Evolutionary conservation across 23 red algal species (phyloP).

Genomic region (Gracilaria vermiculophylla): DNA sequence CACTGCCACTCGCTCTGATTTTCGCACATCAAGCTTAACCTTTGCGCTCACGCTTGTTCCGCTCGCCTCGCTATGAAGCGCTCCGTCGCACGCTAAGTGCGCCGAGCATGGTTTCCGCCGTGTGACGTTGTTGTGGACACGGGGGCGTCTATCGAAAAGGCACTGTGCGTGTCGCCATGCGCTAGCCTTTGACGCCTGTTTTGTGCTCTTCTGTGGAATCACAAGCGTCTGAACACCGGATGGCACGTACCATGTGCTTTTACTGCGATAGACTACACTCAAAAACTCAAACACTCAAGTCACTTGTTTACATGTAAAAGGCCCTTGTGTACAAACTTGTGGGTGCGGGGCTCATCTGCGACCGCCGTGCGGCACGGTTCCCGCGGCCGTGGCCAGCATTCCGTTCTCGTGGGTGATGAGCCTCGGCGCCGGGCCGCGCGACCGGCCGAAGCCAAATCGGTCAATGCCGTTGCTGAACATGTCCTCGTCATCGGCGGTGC

Average conservation of each 20-base stretch:
- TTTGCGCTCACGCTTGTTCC: too few species aligned
- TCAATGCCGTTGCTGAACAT: constrained; percentile 76
- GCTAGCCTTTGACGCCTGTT: too few species aligned
- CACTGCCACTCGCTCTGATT: too few species aligned
- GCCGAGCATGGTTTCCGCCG: too few species aligned
- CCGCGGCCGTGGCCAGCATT: constrained; percentile 58
- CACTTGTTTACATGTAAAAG: background rate
- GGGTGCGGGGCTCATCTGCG: background rate
- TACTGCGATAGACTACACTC: background rate
- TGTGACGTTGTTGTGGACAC: too few species aligned
- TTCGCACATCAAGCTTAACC: too few species aligned
- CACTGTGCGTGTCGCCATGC: too few species aligned
- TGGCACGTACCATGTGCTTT: background rate
- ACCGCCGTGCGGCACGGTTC: constrained; percentile 1
- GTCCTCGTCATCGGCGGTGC: constrained; percentile 79
- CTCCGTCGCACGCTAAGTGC: too few species aligned
- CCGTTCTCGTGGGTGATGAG: constrained; percentile 57
- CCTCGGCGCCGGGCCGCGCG: constrained; percentile 48
- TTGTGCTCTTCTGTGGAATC: too few species aligned
- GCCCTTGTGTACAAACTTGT: background rate
- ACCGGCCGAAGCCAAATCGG: constrained; percentile 79
- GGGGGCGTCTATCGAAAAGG: too few species aligned
- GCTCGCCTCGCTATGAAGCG: too few species aligned
- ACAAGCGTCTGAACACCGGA: background rate
- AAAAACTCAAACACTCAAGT: background rate